Evolutionary conservation across 83 land plant genomes (phyloP).

Genomic region (Picea engelmannii): DNA sequence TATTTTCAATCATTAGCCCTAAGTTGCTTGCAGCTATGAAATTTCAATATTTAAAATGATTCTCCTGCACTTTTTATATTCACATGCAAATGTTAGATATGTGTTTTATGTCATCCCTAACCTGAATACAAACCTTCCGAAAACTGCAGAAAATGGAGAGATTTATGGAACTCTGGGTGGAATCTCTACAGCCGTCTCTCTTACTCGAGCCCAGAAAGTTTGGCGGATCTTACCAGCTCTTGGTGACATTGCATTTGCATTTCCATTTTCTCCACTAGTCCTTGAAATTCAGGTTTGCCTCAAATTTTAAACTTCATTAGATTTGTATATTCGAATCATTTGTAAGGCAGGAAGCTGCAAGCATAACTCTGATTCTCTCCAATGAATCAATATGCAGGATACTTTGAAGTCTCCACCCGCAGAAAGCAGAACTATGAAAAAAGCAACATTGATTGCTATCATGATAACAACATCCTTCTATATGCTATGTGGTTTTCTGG

Average conservation of each 20-base stretch:
- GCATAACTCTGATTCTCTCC: no score
- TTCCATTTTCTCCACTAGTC: constrained; percentile 10
- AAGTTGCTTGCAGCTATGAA: no score
- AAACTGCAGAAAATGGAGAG: constrained; percentile 14
- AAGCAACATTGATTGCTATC: constrained; percentile 17
- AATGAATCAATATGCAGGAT: constrained; percentile 18
- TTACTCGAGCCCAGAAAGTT: not conserved
- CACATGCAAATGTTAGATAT: no score
- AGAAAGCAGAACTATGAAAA: constrained; percentile 36
- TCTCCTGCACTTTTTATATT: no score
- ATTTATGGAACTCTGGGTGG: constrained; percentile 12
- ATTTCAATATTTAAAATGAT: no score
- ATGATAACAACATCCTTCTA: constrained; percentile 21
- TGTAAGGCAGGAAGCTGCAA: no score
- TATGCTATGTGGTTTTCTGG: constrained; percentile 29
- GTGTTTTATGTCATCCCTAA: no score
- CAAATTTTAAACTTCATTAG: no score
- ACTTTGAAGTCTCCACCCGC: constrained; percentile 32
- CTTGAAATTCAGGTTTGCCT: constrained; percentile 16
- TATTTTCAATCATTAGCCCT: no score
- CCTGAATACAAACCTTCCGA: not conserved
- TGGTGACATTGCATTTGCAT: constrained; percentile 19
- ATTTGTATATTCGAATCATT: no score
- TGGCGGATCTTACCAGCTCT: constrained; percentile 12
- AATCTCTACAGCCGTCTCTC: not conserved